Evolutionary conservation across 2,329 filamentous ascomycete genomes (phyloP), one percentile per base, ranked within the genome.

Genomic region (Diaporthe ilicicola): DNA sequence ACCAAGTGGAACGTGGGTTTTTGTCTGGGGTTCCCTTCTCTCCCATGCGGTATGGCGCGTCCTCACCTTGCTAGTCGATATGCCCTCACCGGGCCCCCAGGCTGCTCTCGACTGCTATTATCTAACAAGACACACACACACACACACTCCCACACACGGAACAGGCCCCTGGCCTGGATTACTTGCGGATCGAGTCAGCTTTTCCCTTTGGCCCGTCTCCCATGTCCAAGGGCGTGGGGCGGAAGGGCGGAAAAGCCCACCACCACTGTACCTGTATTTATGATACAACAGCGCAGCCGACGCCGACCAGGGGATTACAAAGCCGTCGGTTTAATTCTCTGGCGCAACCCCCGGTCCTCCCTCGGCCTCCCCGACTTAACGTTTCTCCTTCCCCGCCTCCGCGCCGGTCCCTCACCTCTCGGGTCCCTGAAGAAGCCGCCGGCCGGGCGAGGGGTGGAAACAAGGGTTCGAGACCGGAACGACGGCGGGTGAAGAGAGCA

Each of bases 291-390:
- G 4, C 17, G 4, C 54, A 27, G 9, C 13, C 42, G 39, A 46
- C 17, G 27, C 56, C 32, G 56, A 22, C 9, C 24, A 46, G 22
- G 39, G 34, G 24, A n/a, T n/a, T 6, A 32, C 27, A 46, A 48
- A 62, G 27, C 56, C 56, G 56, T 48, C 56, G 56, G 56, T 32
- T 62, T 19, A 32, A 62, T 62, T 48, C 24, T 46, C 56, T 32
- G n/a, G 39, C 39, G 42, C 39, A 46, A 24, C 17, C 39, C 56
- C 27, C 54, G 54, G 37, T 19, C 5, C 13, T n/a, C 46, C 27
- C 10, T 62, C 39, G 56, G 56, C 34, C 12, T 22, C 39, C 56
- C 56, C 27, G 56, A 62, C 39, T 46, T 5, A 34, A n/a, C 39
- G 29, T 24, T 37, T 22, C 24, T 0, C n/a, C 10, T 34, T 62